phyloP scores from a whole-genome alignment of 2,329 filamentous ascomycete species.

The Sporothrix luriei region DNA sequence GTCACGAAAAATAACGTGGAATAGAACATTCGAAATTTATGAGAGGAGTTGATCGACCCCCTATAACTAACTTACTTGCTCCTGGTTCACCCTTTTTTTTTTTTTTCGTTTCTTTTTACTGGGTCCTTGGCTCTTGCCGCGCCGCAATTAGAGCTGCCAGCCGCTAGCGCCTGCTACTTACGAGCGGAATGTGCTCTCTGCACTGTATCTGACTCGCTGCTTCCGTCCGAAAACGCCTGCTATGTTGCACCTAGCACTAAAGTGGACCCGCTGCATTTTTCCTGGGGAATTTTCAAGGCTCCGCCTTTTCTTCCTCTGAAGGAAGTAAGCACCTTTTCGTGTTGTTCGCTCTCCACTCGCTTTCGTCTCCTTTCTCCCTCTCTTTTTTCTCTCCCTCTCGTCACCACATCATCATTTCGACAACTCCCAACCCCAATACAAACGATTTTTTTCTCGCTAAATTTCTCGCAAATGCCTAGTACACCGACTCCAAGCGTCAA shows the following conservation, averaged over 20 bases:
- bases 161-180: constrained; percentile 14
- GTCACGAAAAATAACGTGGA: too few species aligned
- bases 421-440: constrained; percentile 24
- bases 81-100: constrained; percentile 8
- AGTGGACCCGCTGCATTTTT: constrained; percentile 20
- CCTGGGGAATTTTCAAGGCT: constrained; percentile 25
- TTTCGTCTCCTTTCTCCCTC: constrained; percentile 2
- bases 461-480: constrained; percentile 59
- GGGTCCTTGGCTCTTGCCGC: constrained; percentile 16
- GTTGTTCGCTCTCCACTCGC: constrained; percentile 5
- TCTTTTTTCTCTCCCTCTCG: constrained; percentile 25
- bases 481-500: constrained; percentile 48
- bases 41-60: not conserved
- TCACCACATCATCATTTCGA: constrained; percentile 27
- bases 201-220: constrained; percentile 22
- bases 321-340: not conserved
- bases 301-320: constrained; percentile 13
- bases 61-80: constrained; percentile 5
- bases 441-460: constrained; percentile 1
- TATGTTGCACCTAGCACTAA: constrained; percentile 25
- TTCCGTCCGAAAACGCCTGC: not conserved
- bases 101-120: not conserved
- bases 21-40: too few species aligned
- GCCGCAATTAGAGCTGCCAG: constrained; percentile 5
- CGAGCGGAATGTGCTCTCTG: constrained; percentile 20